phyloP scores from a whole-genome alignment of 192 early-diverging fungal species.

The Mortierella antarctica region DNA sequence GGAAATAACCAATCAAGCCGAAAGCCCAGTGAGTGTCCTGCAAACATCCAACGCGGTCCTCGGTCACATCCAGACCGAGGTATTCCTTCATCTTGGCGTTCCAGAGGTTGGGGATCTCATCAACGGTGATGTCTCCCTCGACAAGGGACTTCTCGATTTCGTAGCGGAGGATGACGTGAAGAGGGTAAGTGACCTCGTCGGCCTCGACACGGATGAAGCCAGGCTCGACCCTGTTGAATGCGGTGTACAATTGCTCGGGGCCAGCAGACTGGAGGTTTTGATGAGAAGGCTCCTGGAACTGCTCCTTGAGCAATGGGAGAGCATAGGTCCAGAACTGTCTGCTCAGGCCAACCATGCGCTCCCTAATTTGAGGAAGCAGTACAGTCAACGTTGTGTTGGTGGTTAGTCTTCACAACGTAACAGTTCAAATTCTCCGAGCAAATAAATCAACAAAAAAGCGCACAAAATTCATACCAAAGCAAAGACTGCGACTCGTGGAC shows the following conservation, averaged over 20 bases:
- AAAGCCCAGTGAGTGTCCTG: slow-evolving; percentile 56
- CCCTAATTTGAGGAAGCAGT: slow-evolving; percentile 11
- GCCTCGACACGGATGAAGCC: slow-evolving; percentile 50
- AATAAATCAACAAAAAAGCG: background rate
- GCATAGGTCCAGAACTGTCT: slow-evolving; percentile 49
- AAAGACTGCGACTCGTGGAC: slow-evolving; percentile 58
- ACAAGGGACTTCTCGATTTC: slow-evolving; percentile 51
- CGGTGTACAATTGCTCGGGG: slow-evolving; percentile 31
- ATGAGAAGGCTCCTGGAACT: slow-evolving; percentile 24
- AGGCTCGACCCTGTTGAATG: slow-evolving; percentile 51
- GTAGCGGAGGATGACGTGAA: slow-evolving; percentile 53
- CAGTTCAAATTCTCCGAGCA: background rate
- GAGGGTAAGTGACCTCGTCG: slow-evolving; percentile 55
- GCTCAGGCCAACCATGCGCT: slow-evolving; percentile 42
- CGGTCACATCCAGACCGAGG: slow-evolving; percentile 41
- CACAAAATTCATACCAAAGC: slow-evolving; percentile 39
- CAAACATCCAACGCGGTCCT: slow-evolving; percentile 44
- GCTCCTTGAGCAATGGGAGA: slow-evolving; percentile 43
- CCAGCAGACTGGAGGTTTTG: slow-evolving; percentile 25
- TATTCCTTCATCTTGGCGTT: slow-evolving; percentile 55
- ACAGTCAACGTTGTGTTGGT: no score
- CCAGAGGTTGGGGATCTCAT: slow-evolving; percentile 48
- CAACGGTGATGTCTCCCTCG: slow-evolving; percentile 39
- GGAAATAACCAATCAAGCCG: slow-evolving; percentile 55
- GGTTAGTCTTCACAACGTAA: no score